Percentiles rank a stretch among this genome's conserved stretches.
These are phyloP conservation scores for Coelastrella sp. DNA, from an alignment of 139 green algal species.

Conservation along the genomic window DNA sequence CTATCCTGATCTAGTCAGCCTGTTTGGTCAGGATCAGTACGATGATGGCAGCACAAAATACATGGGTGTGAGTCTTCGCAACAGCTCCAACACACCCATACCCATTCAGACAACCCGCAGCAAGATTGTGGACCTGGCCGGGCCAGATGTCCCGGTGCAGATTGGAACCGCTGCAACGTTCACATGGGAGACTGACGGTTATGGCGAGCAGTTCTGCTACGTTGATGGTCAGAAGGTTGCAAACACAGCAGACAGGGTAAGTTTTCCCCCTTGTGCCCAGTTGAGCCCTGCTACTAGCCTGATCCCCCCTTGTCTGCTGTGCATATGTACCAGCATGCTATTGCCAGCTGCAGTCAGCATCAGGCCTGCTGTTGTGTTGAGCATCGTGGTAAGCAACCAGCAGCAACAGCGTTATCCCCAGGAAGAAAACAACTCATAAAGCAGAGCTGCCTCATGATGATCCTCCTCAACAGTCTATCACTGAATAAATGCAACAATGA, in stretches of 20 bases:
- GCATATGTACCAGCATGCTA: background rate
- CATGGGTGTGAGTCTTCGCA: conserved; percentile 49
- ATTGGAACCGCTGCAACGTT: conserved; percentile 21
- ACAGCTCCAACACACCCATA: conserved; percentile 49
- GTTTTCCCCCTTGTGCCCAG: background rate
- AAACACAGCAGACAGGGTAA: conserved; percentile 41
- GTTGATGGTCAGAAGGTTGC: conserved; percentile 40
- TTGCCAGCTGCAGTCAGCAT: background rate
- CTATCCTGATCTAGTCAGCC: conserved; percentile 39
- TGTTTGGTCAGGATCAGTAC: conserved; percentile 50
- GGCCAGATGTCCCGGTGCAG: conserved; percentile 29
- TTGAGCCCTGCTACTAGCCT: no score
- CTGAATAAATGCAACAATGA: no score
- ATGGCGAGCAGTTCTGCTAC: conserved; percentile 54
- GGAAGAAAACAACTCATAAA: background rate
- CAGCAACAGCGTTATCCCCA: background rate
- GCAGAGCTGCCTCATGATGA: no score
- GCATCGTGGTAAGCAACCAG: background rate
- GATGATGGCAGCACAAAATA: conserved; percentile 48
- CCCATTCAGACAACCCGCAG: conserved; percentile 41
- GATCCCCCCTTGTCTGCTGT: no score
- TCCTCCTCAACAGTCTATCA: no score
- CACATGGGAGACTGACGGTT: conserved; percentile 47
- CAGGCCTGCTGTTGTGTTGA: background rate
- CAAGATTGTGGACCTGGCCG: conserved; percentile 42